phyloP scores from a whole-genome alignment of 78 protist genomes.

The Dictyostelium intermedium region DNA sequence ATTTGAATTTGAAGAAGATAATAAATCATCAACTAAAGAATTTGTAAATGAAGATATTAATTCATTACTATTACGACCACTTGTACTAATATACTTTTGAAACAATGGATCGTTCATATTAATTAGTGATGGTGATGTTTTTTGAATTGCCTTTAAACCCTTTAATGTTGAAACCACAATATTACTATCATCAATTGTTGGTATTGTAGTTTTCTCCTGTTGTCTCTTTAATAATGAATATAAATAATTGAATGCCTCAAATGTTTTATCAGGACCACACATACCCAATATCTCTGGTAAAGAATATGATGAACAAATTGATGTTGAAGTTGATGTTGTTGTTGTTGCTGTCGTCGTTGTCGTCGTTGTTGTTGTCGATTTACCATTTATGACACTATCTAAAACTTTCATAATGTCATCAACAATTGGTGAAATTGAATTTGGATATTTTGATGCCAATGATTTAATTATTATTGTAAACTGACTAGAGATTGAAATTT shows the following conservation, averaged over 20 bases:
- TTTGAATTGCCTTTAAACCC: slow-evolving; percentile 52
- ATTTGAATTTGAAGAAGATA: not conserved
- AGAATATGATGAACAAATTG: slow-evolving; percentile 17
- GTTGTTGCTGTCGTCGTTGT: not conserved
- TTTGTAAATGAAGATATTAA: slow-evolving; percentile 41
- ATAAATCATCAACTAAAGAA: slow-evolving; percentile 40
- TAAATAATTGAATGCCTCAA: slow-evolving; percentile 2
- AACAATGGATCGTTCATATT: not conserved
- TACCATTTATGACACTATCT: not conserved
- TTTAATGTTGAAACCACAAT: slow-evolving; percentile 36
- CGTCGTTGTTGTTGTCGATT: not conserved
- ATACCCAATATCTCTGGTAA: slow-evolving; percentile 44
- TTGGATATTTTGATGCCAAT: slow-evolving; percentile 29
- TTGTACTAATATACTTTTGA: not conserved
- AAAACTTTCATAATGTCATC: slow-evolving; percentile 5
- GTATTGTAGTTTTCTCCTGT: not conserved
- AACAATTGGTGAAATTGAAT: slow-evolving; percentile 9
- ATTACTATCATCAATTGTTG: slow-evolving; percentile 14
- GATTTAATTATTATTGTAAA: slow-evolving; percentile 12
- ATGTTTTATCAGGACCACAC: slow-evolving; percentile 52
- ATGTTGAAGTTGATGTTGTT: not conserved
- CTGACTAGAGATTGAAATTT: slow-evolving; percentile 24
- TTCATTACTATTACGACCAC: slow-evolving; percentile 18
- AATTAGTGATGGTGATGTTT: slow-evolving; percentile 18
- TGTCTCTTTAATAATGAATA: not conserved